Percentiles rank a stretch among this genome's conserved stretches.
These are phyloP conservation scores for Pugionium dolabratum DNA, from an alignment of 345 rosid species.

Conservation along the genomic window DNA sequence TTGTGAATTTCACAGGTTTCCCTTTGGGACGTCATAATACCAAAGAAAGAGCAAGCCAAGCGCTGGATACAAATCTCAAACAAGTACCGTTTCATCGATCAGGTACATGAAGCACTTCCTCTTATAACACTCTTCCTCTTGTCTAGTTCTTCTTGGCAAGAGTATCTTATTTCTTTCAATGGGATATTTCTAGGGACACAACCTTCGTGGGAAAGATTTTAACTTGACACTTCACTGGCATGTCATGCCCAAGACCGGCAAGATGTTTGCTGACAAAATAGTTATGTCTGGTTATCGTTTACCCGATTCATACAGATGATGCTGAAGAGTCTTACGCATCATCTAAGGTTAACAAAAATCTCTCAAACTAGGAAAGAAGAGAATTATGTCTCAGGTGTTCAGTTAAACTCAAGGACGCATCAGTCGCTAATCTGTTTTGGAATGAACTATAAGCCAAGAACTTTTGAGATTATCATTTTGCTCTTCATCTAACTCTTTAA, in stretches of 20 bases:
- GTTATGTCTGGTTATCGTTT: slow-evolving; percentile 72
- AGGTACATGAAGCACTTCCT: slow-evolving; percentile 45
- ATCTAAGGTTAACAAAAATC: slow-evolving; percentile 9
- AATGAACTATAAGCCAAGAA: slow-evolving; percentile 44
- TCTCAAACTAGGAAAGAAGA: slow-evolving; percentile 16
- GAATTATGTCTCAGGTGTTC: slow-evolving; percentile 15
- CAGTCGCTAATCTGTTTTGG: slow-evolving; percentile 30
- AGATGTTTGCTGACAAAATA: slow-evolving; percentile 78
- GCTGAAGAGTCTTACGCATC: slow-evolving; percentile 5
- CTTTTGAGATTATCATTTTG: neutral
- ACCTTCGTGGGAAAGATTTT: slow-evolving; percentile 78
- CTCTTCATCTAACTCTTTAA: too few species aligned
- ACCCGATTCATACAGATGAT: slow-evolving; percentile 74
- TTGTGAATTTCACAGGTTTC: slow-evolving; percentile 55
- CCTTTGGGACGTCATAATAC: slow-evolving; percentile 93
- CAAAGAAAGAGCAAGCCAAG: slow-evolving; percentile 74
- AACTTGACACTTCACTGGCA: slow-evolving; percentile 94
- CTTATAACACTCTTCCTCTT: too few species aligned
- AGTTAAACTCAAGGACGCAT: slow-evolving; percentile 2
- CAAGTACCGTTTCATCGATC: slow-evolving; percentile 94
- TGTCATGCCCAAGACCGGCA: slow-evolving; percentile 94
- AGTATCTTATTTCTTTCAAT: too few species aligned
- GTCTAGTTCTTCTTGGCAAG: too few species aligned
- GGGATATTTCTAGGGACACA: slow-evolving; percentile 60
- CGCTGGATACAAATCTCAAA: slow-evolving; percentile 72